Evolutionary conservation across 1,284 basidiomycete species (phyloP), one percentile per base, ranked within the genome.

Genomic region (Sporisorium iseilematis-ciliati): DNA sequence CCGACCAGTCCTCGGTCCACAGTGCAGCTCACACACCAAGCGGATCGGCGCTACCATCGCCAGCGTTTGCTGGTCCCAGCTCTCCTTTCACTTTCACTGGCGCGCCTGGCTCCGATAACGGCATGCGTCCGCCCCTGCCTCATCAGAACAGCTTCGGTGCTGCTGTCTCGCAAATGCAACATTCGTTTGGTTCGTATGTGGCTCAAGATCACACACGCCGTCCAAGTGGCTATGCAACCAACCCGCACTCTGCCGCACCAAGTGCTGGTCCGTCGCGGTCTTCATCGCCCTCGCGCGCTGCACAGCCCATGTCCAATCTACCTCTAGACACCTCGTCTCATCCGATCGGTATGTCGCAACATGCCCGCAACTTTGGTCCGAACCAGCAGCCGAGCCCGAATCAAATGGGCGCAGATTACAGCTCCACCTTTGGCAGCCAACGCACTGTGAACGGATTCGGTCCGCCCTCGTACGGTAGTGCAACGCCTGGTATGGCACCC

Each of bases 261-360:
- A 76, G 68, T 43, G 74, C 74, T 0, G 74, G 74, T 16, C 68
- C 74, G 14, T 76, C 74, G 7, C 60, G 74, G 1, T 66, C 74
- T 25, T 67, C 74, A 6, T 72, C 74, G 10, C 74, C 74, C 16
- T 61, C 67, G 8, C 64, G 73, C 42, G 56, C 46, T 16, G 56
- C n/a, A 1, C 64, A 59, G n/a, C 26, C 57, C 11, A 45, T 46
- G n/a, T 38, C 23, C 21, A 52, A 60, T 20, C 31, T 26, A 21
- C 29, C 57, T 3, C 18, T 52, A 16, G 58, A 61, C 35, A 29
- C 41, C 2, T 31, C 58, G 3, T 40, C 58, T 8, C 62, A 74
- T 29, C 55, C 62, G 0, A 65, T 60, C 2, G 59, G 57, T 26
- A 65, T 68, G 52, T 25, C 69, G 4, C 48, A 49, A 10, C 55